A percentile compares a stretch with the other conserved stretches of the same genome.
phyloP scores from a whole-genome alignment of 2,329 filamentous ascomycete genomes.

The Colletotrichum zoysiae region DNA sequence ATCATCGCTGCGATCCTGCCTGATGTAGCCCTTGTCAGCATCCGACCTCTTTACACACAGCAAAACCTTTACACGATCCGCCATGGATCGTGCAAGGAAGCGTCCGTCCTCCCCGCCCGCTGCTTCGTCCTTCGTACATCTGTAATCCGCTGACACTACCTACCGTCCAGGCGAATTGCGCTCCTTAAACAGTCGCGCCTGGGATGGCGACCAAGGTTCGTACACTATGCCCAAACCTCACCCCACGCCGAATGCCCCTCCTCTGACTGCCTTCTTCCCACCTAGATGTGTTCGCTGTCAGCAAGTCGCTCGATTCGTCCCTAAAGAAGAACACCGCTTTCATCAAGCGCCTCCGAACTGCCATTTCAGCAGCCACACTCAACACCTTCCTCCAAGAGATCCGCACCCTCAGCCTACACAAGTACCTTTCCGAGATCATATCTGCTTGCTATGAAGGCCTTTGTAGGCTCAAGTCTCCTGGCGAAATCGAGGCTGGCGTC shows the following conservation, averaged over 20 bases:
- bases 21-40: conserved; percentile 60
- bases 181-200: conserved; percentile 86
- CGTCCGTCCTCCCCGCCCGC: conserved; percentile 57
- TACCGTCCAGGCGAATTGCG: conserved; percentile 81
- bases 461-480: conserved; percentile 89
- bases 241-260: conserved; percentile 18
- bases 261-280: conserved; percentile 34
- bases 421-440: conserved; percentile 97
- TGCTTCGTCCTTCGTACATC: background rate
- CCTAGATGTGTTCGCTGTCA: conserved; percentile 81
- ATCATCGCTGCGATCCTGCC: conserved; percentile 47
- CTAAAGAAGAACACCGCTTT: conserved; percentile 99
- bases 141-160: conserved; percentile 24
- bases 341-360: conserved; percentile 94
- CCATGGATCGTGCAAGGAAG: conserved; percentile 75
- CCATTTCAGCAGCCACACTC: conserved; percentile 83
- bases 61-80: conserved; percentile 52
- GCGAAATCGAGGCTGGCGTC: conserved; percentile 91
- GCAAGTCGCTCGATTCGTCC: conserved; percentile 88
- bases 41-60: conserved; percentile 48
- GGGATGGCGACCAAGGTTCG: conserved; percentile 88
- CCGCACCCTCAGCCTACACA: conserved; percentile 89
- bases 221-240: conserved; percentile 42
- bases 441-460: conserved; percentile 95
- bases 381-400: conserved; percentile 91